Base-by-base conservation (phyloP, 768 basidiomycete species). In the Boletellus sp. region DNA sequence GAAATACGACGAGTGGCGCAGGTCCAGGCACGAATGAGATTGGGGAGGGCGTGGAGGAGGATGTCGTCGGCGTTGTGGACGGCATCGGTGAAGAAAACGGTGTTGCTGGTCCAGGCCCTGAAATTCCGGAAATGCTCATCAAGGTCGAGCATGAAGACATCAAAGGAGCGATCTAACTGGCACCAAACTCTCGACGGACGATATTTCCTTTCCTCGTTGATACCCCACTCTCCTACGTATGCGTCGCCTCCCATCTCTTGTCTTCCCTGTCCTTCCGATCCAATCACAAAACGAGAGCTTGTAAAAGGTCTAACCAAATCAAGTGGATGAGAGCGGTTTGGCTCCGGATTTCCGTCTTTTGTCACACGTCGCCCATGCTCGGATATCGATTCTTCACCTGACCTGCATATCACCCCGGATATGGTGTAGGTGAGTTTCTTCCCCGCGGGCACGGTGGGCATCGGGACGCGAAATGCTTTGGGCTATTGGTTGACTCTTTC, bases 401-500 rank as follows among this genome's bases (percentile, higher is more conserved):
- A 47, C 54, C 42, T 40, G 17, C 24, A 9, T 31, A 32, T 40
- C 11, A 42, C 57, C 32, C 51, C 42, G 15, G 20, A 46, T 54
- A 45, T 49, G 46, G 58, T 12, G 44, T 48, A 50, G 54, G 36
- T 42, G 28, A 17, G 45, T 28, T 32, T 37, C 40, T 32, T 37
- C 40, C 5, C 28, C n/a, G 32, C 44, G 35, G 49, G 47, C 20
- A 24, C 24, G 47, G 38, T 33, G 48, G 47, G 54, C 35, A 37
- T 51, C 28, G 48, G 42, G 52, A 54, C 55, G 60, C 55, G 62
- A 58, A 53, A 55, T 56, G 57, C 57, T 52, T 78, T 79, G 78
- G 78, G 81, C 78, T 81, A 73, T 81, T 81, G 78, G 78, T 81
- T 82, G 79, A 73, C 70, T 65, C 66, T 58, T 69, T 77, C 69